These are phyloP conservation scores for Debaryomyces subglobosus DNA, from an alignment of 1,139 yeast genomes.

Conservation along the genomic window DNA sequence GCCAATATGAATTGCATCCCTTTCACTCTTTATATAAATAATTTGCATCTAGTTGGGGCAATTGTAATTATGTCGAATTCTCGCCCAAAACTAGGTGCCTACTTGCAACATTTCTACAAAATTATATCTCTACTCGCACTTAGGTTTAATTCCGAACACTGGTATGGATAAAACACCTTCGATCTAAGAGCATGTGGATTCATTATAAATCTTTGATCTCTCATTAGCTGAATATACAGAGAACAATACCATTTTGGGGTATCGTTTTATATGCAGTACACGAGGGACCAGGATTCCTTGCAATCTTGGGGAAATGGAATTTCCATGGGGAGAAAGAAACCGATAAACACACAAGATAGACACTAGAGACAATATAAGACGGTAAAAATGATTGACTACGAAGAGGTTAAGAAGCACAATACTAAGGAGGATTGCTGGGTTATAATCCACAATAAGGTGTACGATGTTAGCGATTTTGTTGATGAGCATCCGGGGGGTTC, in stretches of 20 bases:
- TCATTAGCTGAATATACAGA: background rate
- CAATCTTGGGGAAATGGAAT: background rate
- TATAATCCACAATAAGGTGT: conserved; percentile 52
- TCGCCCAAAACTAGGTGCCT: too few species aligned
- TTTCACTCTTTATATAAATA: too few species aligned
- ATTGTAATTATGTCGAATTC: too few species aligned
- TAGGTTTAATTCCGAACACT: background rate
- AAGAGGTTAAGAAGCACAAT: conserved; percentile 43
- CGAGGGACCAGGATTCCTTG: background rate
- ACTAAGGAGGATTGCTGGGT: conserved; percentile 57
- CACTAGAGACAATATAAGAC: background rate
- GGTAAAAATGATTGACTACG: conserved; percentile 14
- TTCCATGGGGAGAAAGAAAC: background rate
- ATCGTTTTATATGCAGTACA: background rate
- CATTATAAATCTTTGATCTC: background rate
- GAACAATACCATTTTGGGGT: background rate
- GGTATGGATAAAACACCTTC: too few species aligned
- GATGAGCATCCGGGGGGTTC: conserved; percentile 59
- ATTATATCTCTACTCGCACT: background rate
- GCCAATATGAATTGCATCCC: too few species aligned
- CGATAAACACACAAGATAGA: background rate
- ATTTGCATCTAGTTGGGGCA: too few species aligned
- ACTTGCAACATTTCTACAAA: background rate
- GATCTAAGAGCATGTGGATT: too few species aligned
- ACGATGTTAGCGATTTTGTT: conserved; percentile 53